phyloP scores from a whole-genome alignment of 306 rosid species.

The Cajanus cajan region DNA sequence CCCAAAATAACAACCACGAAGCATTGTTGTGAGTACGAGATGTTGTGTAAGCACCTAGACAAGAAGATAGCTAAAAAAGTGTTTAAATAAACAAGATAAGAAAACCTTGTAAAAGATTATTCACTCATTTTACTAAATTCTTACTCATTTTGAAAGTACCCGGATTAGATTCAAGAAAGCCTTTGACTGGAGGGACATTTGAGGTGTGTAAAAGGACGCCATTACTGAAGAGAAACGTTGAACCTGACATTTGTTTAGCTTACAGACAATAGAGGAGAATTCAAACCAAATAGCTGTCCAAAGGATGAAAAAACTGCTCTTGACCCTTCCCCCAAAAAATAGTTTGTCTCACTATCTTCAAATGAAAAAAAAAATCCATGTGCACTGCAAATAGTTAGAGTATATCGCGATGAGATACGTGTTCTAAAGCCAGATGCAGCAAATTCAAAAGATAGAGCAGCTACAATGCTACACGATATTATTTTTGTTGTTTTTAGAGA shows the following conservation, averaged over 20 bases:
- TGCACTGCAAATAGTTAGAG: constrained; percentile 8
- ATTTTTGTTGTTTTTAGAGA: not conserved
- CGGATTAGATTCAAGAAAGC: constrained; percentile 63
- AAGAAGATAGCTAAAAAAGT: constrained; percentile 10
- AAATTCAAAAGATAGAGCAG: constrained; percentile 1
- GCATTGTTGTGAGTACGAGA: constrained; percentile 75
- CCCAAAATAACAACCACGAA: constrained; percentile 75
- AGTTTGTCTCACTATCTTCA: not conserved
- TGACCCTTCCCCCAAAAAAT: not conserved
- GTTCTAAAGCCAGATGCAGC: not conserved
- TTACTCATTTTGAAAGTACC: constrained; percentile 42
- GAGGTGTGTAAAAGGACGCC: constrained; percentile 51
- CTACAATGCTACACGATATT: not conserved
- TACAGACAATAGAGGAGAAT: constrained; percentile 11
- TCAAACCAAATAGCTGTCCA: not conserved
- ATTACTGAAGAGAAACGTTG: constrained; percentile 61
- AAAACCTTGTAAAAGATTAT: not conserved
- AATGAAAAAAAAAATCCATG: not conserved
- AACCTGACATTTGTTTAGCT: constrained; percentile 29
- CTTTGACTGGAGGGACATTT: constrained; percentile 55
- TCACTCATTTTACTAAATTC: not conserved
- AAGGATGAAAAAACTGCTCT: not conserved
- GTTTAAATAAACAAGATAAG: constrained; percentile 2
- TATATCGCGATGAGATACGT: not conserved
- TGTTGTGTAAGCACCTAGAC: constrained; percentile 87